These are phyloP conservation scores for Solanum clarkiae DNA, from an alignment of 257 asterid genomes.

Conservation along the genomic window DNA sequence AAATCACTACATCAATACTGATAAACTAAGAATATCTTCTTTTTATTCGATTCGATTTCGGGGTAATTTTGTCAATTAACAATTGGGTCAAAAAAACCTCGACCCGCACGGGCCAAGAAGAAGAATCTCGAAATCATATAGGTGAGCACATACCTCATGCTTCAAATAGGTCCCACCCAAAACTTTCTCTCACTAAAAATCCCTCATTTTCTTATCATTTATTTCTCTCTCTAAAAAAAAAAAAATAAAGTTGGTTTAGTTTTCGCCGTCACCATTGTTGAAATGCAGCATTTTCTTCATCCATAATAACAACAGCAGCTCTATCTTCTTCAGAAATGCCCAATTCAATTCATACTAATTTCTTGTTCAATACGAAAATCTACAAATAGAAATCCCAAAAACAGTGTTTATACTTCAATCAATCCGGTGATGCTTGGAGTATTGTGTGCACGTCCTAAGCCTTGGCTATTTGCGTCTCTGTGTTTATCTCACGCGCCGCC, in stretches of 20 bases:
- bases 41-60: too few species aligned
- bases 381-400: background rate
- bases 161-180: background rate
- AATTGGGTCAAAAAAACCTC: background rate
- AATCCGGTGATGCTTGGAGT: slow-evolving; percentile 62
- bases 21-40: too few species aligned
- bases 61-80: background rate
- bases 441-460: slow-evolving; percentile 57
- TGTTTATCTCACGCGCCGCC: slow-evolving; percentile 26
- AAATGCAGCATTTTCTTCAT: background rate
- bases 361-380: background rate
- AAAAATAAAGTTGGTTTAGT: background rate
- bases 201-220: background rate
- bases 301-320: background rate
- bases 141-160: background rate
- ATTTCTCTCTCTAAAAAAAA: background rate
- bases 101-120: background rate
- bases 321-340: background rate
- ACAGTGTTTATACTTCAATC: background rate
- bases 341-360: background rate
- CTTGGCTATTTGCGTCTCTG: slow-evolving; percentile 44
- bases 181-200: background rate
- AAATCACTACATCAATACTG: too few species aligned
- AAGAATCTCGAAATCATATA: background rate
- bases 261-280: background rate